Base-by-base conservation (phyloP, 2,329 filamentous ascomycete genomes). In the Tolypocladium nubicola region DNA sequence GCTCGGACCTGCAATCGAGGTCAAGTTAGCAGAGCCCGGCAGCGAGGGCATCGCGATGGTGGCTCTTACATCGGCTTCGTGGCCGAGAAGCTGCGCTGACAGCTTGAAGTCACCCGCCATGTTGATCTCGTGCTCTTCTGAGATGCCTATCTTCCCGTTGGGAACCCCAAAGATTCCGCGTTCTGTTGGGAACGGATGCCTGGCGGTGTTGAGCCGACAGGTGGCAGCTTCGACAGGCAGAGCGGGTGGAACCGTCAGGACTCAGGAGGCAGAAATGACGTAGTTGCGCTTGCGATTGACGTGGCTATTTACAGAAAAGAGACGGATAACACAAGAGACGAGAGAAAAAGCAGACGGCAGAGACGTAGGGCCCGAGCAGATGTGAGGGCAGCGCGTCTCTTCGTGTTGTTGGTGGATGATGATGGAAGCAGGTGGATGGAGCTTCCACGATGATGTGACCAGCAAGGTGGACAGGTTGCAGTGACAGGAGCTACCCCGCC, bases 81-180 rank as follows among this genome's bases (percentile, higher is more conserved):
- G 94, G 68, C 90, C 93, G 64, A 85, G 78, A 63, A 99, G 82
- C 68, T 90, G 88, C 64, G 93, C 91, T 61, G 94, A 96, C 68
- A 99, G 85, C 81, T 93, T 96, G 81, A 90, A 97, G 70, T 91
- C 87, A 73, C 80, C 77, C 86, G 81, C 77, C 88, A 93, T 92
- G 65, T 39, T 65, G 53, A 41, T 55, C n/a, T 14, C 38, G 56
- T 35, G 19, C 30, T 37, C 47, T 33, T 19, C 19, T 3, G 30
- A 21, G 4, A 8, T 9, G 10, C 30, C 30, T 33, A 6, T 21
- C 21, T 10, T 37, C 0, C 47, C 30, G 19, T 19, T 14, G 19
- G 13, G 10, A 10, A 8, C 16, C 9, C 19, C 4, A 21, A 52
- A 19, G 47, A 52, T 13, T 19, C 30, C 11, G 30, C 37, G 19